Percentiles rank a stretch among this genome's conserved stretches.
Conservation (phyloP, 371 early-diverging fungal genomes). For the Phascolomyces articulosus region DNA sequence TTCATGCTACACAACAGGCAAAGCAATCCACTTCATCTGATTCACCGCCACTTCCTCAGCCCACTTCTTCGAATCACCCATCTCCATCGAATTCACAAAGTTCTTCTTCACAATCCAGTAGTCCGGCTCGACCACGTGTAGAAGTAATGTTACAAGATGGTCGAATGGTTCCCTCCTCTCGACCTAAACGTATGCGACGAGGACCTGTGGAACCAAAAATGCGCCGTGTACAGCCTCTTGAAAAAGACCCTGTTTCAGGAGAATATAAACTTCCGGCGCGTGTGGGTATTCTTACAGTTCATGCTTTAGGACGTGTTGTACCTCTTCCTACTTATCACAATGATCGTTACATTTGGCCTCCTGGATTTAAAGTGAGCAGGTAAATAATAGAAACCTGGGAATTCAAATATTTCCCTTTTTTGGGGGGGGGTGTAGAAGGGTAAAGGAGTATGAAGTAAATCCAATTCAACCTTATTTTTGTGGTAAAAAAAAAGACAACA, state of each 20-base stretch:
- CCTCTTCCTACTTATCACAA: conserved; percentile 83
- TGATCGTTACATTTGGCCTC: conserved; percentile 90
- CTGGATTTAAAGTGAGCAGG: conserved; percentile 76
- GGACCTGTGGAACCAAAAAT: conserved; percentile 37
- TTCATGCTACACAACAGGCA: too few species aligned
- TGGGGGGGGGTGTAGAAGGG: too few species aligned
- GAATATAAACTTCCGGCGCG: conserved; percentile 74
- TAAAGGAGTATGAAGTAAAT: too few species aligned
- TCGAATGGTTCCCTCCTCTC: conserved; percentile 29
- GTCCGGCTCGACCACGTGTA: conserved; percentile 7
- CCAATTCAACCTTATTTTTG: too few species aligned
- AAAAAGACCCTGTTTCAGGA: conserved; percentile 61
- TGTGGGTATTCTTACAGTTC: conserved; percentile 78
- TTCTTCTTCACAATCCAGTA: conserved; percentile 1
- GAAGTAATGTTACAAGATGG: conserved; percentile 23
- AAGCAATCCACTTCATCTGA: not conserved
- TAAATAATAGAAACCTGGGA: too few species aligned
- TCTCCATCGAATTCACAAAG: not conserved
- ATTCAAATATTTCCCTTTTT: too few species aligned
- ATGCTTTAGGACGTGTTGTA: conserved; percentile 72
- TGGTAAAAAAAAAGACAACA: too few species aligned
- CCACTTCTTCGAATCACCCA: not conserved
- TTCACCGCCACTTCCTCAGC: conserved; percentile 4
- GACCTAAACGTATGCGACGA: conserved; percentile 48
- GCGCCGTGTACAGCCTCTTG: conserved; percentile 56